Evolutionary conservation across 1,284 basidiomycete species (phyloP), one percentile per base, ranked within the genome.

Genomic region (Ustilago trichophora): DNA sequence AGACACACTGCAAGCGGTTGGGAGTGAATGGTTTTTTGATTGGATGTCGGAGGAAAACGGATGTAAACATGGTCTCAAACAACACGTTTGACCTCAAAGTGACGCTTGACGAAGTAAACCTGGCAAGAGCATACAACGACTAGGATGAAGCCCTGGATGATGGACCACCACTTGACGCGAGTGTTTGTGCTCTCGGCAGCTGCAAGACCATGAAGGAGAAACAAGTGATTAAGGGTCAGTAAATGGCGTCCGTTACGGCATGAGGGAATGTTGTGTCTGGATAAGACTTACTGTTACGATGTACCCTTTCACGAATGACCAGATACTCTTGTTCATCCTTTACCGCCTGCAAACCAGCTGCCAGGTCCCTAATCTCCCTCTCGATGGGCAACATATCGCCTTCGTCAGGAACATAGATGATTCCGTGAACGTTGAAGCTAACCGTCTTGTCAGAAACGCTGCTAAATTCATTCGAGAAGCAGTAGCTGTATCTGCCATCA

Each of bases 251-350:
- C n/a, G n/a, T n/a, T n/a, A n/a, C n/a, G n/a, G n/a, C n/a, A n/a
- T n/a, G n/a, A n/a, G n/a, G n/a, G n/a, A n/a, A n/a, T n/a, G n/a
- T n/a, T n/a, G n/a, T n/a, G 8, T 56, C 19, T 38, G 38, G 21
- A 29, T n/a, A 16, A 22, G 6, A 79, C 83, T 53, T 53, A 85
- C 85, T 98, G 82, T 98, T 91, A 57, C 96, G 86, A 82, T 99
- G 96, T 26, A 90, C 89, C 51, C 88, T 87, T 83, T 99, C 96
- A 38, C 96, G 87, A 36, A 98, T 89, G 32, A 96, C 91, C 58
- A 99, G 92, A 83, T 99, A 99, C 82, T 97, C 93, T 80, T 98
- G 95, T 83, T 99, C 96, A 78, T 99, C 96, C 83, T 98, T 98
- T 71, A 99, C 92, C 15, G 91, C 85, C 71, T 91, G 88, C 31